These are phyloP conservation scores for Claviceps sp. DNA, from an alignment of 2,329 filamentous ascomycete species.

Conservation along the genomic window DNA sequence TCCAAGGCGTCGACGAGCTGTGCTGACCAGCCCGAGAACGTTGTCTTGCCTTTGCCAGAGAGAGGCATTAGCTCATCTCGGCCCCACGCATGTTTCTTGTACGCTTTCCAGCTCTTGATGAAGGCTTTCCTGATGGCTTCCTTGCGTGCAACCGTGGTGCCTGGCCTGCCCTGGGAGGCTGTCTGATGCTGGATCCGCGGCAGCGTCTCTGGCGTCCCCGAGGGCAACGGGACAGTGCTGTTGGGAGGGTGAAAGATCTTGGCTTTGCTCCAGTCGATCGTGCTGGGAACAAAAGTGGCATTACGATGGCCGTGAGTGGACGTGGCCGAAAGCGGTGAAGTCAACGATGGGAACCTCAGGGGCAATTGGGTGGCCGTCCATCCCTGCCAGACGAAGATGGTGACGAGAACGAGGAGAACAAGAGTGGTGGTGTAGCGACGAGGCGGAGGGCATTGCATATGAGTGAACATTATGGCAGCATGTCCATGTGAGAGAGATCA, in stretches of 20 bases:
- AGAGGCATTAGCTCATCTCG: conserved; percentile 42
- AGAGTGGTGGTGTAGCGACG: conserved; percentile 21
- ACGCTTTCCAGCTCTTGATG: conserved; percentile 35
- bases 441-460: conserved; percentile 18
- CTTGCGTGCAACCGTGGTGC: conserved; percentile 14
- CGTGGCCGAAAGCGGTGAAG: background rate
- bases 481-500: background rate
- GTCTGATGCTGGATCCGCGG: conserved; percentile 29
- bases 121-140: conserved; percentile 26
- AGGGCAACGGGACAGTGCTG: conserved; percentile 20
- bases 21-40: conserved; percentile 42
- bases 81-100: conserved; percentile 41
- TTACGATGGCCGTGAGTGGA: conserved; percentile 10
- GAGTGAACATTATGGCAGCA: conserved; percentile 15
- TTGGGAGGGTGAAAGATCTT: conserved; percentile 19
- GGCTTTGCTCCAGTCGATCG: conserved; percentile 25
- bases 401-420: conserved; percentile 14
- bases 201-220: conserved; percentile 19
- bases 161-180: conserved; percentile 21
- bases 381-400: conserved; percentile 15
- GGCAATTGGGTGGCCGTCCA: conserved; percentile 9
- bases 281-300: conserved; percentile 21
- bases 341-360: conserved; percentile 6
- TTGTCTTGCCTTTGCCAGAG: conserved; percentile 30
- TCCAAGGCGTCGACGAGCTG: conserved; percentile 47